Evolutionary conservation across 2,329 filamentous ascomycete species (phyloP).

Genomic region (Cercospora nicotianae): DNA sequence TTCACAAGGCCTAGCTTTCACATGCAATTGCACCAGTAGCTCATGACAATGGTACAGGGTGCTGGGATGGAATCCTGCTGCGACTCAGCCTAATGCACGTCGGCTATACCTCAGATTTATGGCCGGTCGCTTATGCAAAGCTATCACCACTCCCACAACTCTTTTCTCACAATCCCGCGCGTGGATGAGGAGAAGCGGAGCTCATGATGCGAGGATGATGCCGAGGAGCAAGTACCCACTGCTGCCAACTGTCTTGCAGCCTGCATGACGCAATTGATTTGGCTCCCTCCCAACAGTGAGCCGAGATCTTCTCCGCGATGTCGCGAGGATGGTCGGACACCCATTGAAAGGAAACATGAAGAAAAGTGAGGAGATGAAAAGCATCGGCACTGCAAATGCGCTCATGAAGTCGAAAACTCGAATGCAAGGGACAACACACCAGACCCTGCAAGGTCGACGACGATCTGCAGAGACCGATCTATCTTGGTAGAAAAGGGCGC

Average conservation of each 20-base stretch:
- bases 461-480: slow-evolving; percentile 2
- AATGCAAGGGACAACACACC: slow-evolving; percentile 3
- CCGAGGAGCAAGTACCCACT: neutral
- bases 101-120: neutral
- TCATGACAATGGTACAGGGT: neutral
- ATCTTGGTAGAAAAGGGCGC: slow-evolving; percentile 14
- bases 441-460: slow-evolving; percentile 1
- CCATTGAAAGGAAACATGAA: neutral
- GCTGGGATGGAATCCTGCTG: neutral
- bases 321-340: neutral
- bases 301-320: neutral
- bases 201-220: slow-evolving; percentile 14
- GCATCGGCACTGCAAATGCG: neutral
- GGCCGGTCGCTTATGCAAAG: slow-evolving; percentile 10
- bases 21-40: neutral
- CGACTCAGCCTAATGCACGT: neutral
- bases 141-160: neutral
- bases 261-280: slow-evolving; percentile 11
- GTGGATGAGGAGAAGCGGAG: slow-evolving; percentile 6
- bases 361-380: neutral
- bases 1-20: neutral
- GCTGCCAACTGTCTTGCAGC: slow-evolving; percentile 2
- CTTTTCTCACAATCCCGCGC: too few relatives aligned
- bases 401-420: neutral
- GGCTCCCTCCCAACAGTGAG: neutral